Percentiles rank a stretch among this genome's conserved stretches.
phyloP scores from a whole-genome alignment of 2,329 filamentous ascomycete genomes.

The Ophiocordyceps camponoti-floridani region DNA sequence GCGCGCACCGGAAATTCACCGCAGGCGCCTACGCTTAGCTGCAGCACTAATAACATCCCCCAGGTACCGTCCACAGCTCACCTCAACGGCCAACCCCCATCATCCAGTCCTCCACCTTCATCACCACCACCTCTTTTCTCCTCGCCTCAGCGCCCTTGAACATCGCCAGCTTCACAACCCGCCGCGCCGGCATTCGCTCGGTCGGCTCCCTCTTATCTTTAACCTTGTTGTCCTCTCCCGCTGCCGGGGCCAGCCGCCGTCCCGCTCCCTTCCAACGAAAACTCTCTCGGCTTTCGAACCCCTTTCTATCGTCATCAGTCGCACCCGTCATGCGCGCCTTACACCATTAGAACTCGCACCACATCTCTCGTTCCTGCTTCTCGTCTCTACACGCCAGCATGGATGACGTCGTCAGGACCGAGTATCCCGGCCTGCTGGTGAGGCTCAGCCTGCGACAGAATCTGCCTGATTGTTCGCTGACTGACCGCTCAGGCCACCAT shows the following conservation, averaged over 20 bases:
- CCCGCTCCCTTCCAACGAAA: not conserved
- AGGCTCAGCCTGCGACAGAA: constrained; percentile 13
- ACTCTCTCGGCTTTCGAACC: not conserved
- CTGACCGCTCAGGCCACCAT: constrained; percentile 46
- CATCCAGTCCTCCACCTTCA: not conserved
- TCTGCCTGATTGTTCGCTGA: not conserved
- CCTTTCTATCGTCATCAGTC: not conserved
- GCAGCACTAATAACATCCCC: too few relatives aligned
- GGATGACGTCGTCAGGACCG: constrained; percentile 65
- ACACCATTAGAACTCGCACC: constrained; percentile 2
- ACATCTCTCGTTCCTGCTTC: constrained; percentile 4
- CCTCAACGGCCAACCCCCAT: too few relatives aligned
- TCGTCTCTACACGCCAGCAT: constrained; percentile 26
- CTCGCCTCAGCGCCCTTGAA: not conserved
- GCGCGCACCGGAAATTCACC: too few relatives aligned
- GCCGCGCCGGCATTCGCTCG: not conserved
- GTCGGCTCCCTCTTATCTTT: not conserved
- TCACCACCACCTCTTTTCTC: not conserved
- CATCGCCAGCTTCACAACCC: not conserved
- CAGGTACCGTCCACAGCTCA: too few relatives aligned
- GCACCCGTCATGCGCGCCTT: constrained; percentile 6
- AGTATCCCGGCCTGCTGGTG: constrained; percentile 93
- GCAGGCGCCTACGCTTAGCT: too few relatives aligned
- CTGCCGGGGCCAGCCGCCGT: not conserved
- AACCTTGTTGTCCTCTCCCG: not conserved